Base-by-base conservation (phyloP, 495 filamentous ascomycete species). In the Penicillium turbatum region DNA sequence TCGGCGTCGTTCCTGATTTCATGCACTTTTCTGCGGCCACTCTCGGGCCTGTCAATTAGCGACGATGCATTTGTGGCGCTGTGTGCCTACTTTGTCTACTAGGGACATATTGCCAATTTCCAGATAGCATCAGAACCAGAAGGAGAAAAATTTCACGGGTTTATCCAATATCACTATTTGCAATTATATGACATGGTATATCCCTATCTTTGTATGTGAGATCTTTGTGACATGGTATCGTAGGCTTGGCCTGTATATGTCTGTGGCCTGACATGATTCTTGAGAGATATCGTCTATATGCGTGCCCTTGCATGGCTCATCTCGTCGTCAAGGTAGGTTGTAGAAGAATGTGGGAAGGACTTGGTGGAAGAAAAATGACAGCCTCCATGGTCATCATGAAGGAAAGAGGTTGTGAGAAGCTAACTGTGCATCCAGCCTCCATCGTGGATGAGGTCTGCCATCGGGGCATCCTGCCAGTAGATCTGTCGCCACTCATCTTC, bases 401-500 rank as follows among this genome's bases (percentile, higher is more conserved):
- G 21, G 15, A 34, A 34, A 52, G 17, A 24, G 36, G 34, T 37
- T 30, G 34, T 19, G 27, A 17, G 39, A 0, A 37, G 35, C 59
- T 64, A 69, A 32, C 49, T 53, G 43, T 69, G 71, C 47, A 72
- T 67, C 72, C 72, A 74, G 16, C 68, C 65, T 24, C 69, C 69
- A 51, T 77, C 74, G 27, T 70, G 70, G 32, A 77, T 59, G 26
- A 77, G 58, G 55, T 76, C 74, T 12, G 72, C 64, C 69, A 77
- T 70, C 0, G 72, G 72, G 1, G 68, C 68, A 27, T 77, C 74
- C 51, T 76, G 73, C 74, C 71, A 74, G 52, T 77, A 77, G 2
- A 77, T 70, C 53, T 76, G 72, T 15, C 74, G 68, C 74, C 74
- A 77, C 55, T 77, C 74, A 27, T 77, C 71, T 57, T 77, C 74